These are phyloP conservation scores for Phytopythium delawarense DNA, from an alignment of 352 stramenopile genomes.

Conservation along the genomic window DNA sequence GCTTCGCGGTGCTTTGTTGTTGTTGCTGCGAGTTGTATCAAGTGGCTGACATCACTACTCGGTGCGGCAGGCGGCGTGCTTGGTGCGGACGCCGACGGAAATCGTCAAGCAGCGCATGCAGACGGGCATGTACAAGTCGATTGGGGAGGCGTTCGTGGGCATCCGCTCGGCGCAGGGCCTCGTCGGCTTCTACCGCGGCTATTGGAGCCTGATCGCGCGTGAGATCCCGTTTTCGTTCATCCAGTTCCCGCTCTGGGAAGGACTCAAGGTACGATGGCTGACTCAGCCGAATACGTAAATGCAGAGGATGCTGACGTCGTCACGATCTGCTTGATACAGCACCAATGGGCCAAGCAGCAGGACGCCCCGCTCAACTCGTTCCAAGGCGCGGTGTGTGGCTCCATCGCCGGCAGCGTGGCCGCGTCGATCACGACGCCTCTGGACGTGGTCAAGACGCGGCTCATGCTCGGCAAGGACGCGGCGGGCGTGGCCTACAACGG, in stretches of 20 bases:
- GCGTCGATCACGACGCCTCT: constrained; percentile 98
- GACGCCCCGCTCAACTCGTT: constrained; percentile 79
- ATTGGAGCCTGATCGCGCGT: constrained; percentile 97
- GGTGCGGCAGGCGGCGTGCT: constrained; percentile 83
- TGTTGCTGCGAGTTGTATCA: too few species aligned
- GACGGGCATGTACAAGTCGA: constrained; percentile 85
- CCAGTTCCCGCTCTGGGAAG: constrained; percentile 99
- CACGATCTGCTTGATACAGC: constrained; percentile 23
- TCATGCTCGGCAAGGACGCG: constrained; percentile 97
- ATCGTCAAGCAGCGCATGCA: constrained; percentile 99
- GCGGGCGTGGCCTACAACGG: constrained; percentile 91
- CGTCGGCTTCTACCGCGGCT: constrained; percentile 95
- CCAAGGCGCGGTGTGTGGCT: constrained; percentile 94
- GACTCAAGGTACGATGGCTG: constrained; percentile 80
- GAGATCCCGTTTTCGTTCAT: constrained; percentile 99
- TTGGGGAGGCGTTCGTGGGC: constrained; percentile 55
- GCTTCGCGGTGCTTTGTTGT: too few species aligned
- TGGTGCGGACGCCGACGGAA: constrained; percentile 98
- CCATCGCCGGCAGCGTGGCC: constrained; percentile 92
- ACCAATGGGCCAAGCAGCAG: constrained; percentile 77
- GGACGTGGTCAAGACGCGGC: constrained; percentile 98
- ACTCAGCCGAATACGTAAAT: not conserved
- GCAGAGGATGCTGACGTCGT: not conserved
- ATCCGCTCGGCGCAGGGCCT: constrained; percentile 81
- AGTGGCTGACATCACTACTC: not conserved